Evolutionary conservation across 106 monocot species (phyloP).

Genomic region (Dendrobium catenatum): DNA sequence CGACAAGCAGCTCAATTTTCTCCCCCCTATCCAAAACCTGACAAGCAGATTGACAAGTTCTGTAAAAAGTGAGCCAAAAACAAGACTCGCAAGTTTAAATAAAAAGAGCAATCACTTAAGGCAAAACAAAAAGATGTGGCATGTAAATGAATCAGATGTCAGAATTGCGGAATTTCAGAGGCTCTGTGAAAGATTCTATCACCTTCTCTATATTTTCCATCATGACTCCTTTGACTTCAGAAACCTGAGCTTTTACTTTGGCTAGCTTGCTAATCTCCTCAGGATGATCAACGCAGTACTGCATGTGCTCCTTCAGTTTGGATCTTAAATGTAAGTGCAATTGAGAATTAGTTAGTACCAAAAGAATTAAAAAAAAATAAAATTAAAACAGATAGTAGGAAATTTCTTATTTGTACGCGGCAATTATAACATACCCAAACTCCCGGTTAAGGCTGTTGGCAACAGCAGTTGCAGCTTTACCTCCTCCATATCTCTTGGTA

Average conservation of each 20-base stretch:
- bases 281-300: slow-evolving; percentile 32
- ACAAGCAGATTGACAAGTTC: not conserved
- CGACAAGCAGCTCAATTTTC: slow-evolving; percentile 23
- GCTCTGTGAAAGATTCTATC: not conserved
- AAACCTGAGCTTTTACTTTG: slow-evolving; percentile 33
- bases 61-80: not conserved
- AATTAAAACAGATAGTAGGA: not conserved
- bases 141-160: not conserved
- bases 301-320: slow-evolving; percentile 32
- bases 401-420: not conserved
- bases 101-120: not conserved
- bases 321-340: slow-evolving; percentile 9
- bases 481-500: slow-evolving; percentile 21
- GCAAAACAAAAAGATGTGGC: too few relatives aligned
- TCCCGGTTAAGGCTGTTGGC: slow-evolving; percentile 18
- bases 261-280: slow-evolving; percentile 38
- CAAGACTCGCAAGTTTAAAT: too few relatives aligned
- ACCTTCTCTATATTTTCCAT: slow-evolving; percentile 39
- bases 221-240: slow-evolving; percentile 38
- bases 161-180: not conserved
- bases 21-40: slow-evolving; percentile 23
- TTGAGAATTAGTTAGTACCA: too few relatives aligned
- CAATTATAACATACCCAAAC: slow-evolving; percentile 7
- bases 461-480: slow-evolving; percentile 16
- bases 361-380: not conserved